phyloP scores from a whole-genome alignment of 805 yeast genomes.

The Candida namnaoensis region DNA sequence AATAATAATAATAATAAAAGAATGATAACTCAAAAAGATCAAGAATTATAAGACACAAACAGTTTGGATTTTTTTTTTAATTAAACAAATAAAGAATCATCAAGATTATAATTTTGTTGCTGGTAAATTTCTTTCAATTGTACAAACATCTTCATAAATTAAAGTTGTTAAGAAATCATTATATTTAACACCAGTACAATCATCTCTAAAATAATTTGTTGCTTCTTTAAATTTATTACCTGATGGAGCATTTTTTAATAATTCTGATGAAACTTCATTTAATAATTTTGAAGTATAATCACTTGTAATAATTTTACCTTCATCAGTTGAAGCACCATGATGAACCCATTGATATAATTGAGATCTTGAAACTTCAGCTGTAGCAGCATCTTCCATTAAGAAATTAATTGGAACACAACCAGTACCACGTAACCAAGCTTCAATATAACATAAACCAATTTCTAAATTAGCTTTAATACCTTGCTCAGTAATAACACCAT shows the following conservation, averaged over 20 bases:
- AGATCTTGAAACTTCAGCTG: slow-evolving; percentile 80
- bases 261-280: slow-evolving; percentile 50
- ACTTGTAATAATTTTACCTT: slow-evolving; percentile 52
- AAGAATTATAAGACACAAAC: too few species aligned
- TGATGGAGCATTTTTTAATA: slow-evolving; percentile 37
- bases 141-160: slow-evolving; percentile 65
- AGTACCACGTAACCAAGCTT: slow-evolving; percentile 77
- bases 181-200: slow-evolving; percentile 62
- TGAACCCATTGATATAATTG: slow-evolving; percentile 82
- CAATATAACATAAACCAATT: slow-evolving; percentile 75
- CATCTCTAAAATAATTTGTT: slow-evolving; percentile 63
- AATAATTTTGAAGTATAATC: slow-evolving; percentile 48
- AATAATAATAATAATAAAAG: too few species aligned
- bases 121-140: slow-evolving; percentile 22
- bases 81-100: too few species aligned
- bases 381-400: slow-evolving; percentile 87
- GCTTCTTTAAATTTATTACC: slow-evolving; percentile 65
- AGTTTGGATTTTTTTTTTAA: too few species aligned
- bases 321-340: slow-evolving; percentile 52
- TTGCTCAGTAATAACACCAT: slow-evolving; percentile 54
- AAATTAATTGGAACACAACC: slow-evolving; percentile 84
- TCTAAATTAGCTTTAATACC: slow-evolving; percentile 68
- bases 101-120: slow-evolving; percentile 14
- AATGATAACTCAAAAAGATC: too few species aligned
- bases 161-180: slow-evolving; percentile 73